Percentiles rank a stretch among this genome's conserved stretches.
phyloP scores from a whole-genome alignment of 768 basidiomycete species.

The Kwoniella newhampshirensis region DNA sequence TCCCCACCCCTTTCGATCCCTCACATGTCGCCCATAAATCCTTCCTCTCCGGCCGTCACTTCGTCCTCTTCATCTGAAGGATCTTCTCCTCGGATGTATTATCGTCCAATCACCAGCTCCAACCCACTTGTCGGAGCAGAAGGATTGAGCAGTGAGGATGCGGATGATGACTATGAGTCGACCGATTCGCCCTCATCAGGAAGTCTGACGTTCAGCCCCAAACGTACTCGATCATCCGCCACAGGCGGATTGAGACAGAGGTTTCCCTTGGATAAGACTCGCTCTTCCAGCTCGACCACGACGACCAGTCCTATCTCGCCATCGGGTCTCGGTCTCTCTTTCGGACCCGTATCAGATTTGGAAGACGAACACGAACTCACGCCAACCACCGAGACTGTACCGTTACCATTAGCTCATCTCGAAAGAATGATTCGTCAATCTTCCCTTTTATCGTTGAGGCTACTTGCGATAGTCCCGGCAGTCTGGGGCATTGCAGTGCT shows the following conservation, averaged over 20 bases:
- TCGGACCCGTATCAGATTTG: neutral
- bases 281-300: neutral
- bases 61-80: slow-evolving; percentile 14
- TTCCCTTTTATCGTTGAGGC: slow-evolving; percentile 37
- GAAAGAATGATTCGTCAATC: slow-evolving; percentile 24
- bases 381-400: neutral
- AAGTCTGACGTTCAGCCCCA: slow-evolving; percentile 33
- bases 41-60: slow-evolving; percentile 2
- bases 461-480: slow-evolving; percentile 48
- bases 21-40: slow-evolving; percentile 17
- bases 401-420: slow-evolving; percentile 6
- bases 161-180: slow-evolving; percentile 43
- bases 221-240: slow-evolving; percentile 4
- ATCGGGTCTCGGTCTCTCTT: slow-evolving; percentile 9
- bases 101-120: no score
- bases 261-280: neutral
- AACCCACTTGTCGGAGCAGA: neutral
- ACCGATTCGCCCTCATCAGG: slow-evolving; percentile 38
- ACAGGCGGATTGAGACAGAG: neutral
- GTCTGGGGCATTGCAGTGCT: slow-evolving; percentile 35
- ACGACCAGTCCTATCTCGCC: neutral
- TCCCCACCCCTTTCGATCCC: slow-evolving; percentile 5
- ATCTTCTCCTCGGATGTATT: neutral
- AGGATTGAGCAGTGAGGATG: slow-evolving; percentile 35
- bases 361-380: neutral